These are phyloP conservation scores for Alternaria infectoria DNA, from an alignment of 2,329 filamentous ascomycete genomes.

Conservation along the genomic window DNA sequence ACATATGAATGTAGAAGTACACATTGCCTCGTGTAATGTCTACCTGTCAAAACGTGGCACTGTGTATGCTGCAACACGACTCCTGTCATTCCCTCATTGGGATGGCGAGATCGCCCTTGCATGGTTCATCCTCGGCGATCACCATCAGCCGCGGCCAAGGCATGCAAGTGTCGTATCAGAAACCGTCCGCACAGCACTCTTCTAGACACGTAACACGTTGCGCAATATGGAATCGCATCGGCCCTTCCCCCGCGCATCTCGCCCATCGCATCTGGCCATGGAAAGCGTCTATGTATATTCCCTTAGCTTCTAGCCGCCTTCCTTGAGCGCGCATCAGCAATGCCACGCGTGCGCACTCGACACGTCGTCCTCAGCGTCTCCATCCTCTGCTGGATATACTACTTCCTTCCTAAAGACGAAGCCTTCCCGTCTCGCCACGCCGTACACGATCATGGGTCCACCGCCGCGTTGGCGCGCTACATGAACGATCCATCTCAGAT, in stretches of 20 bases:
- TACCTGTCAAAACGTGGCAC: neutral
- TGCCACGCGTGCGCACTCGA: conserved; percentile 40
- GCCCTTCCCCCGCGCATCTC: neutral
- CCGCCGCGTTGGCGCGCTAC: conserved; percentile 33
- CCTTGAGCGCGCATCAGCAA: conserved; percentile 15
- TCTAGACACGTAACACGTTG: conserved; percentile 12
- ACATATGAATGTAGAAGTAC: neutral
- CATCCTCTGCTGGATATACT: conserved; percentile 36
- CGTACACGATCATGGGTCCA: conserved; percentile 19
- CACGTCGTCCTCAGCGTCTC: conserved; percentile 33
- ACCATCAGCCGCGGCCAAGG: neutral
- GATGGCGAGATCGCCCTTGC: neutral
- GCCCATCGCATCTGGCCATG: conserved; percentile 12
- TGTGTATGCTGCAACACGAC: neutral
- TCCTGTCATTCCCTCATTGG: neutral
- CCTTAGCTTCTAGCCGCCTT: conserved; percentile 1
- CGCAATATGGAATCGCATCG: conserved; percentile 11
- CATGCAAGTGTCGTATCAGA: neutral
- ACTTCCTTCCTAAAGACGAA: conserved; percentile 29
- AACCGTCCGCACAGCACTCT: neutral
- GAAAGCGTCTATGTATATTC: neutral
- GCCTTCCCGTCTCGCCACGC: conserved; percentile 4
- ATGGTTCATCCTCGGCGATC: neutral
- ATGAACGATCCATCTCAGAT: conserved; percentile 39
- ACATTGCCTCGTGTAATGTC: neutral